phyloP scores from a whole-genome alignment of 108 stramenopile genomes.

The Nannochloropsis granulata region DNA sequence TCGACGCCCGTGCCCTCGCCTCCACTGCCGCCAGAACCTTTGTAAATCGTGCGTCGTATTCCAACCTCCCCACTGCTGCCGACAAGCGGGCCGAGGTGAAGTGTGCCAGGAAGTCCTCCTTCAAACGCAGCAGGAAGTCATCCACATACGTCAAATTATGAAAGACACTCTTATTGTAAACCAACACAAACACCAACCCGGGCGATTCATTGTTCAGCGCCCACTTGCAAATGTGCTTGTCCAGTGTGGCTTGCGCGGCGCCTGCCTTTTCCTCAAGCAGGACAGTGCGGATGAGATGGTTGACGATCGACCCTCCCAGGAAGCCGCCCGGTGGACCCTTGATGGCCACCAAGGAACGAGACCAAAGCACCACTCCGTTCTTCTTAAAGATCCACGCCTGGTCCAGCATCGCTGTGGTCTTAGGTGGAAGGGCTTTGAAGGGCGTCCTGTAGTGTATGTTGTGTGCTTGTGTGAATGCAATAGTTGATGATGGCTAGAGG shows the following conservation, averaged over 20 bases:
- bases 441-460: too few relatives aligned
- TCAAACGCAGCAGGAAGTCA: conserved; percentile 17
- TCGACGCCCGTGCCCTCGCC: background rate
- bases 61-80: conserved; percentile 4
- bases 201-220: conserved; percentile 9
- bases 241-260: background rate
- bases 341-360: conserved; percentile 20
- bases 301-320: background rate
- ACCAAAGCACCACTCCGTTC: conserved; percentile 35
- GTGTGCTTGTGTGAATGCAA: too few relatives aligned
- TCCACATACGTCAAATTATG: conserved; percentile 26
- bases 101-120: conserved; percentile 7
- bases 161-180: conserved; percentile 27
- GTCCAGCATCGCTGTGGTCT: conserved; percentile 17
- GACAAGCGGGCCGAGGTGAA: background rate
- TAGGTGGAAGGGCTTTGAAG: background rate
- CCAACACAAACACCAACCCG: conserved; percentile 29
- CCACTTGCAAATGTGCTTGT: conserved; percentile 20
- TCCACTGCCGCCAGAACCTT: conserved; percentile 9
- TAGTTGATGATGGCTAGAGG: too few relatives aligned
- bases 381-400: conserved; percentile 33
- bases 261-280: conserved; percentile 40
- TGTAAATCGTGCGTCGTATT: conserved; percentile 16
- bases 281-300: conserved; percentile 31
- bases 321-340: conserved; percentile 26